These are phyloP conservation scores for Articulospora tetracladia DNA, from an alignment of 495 filamentous ascomycete genomes.

Conservation along the genomic window DNA sequence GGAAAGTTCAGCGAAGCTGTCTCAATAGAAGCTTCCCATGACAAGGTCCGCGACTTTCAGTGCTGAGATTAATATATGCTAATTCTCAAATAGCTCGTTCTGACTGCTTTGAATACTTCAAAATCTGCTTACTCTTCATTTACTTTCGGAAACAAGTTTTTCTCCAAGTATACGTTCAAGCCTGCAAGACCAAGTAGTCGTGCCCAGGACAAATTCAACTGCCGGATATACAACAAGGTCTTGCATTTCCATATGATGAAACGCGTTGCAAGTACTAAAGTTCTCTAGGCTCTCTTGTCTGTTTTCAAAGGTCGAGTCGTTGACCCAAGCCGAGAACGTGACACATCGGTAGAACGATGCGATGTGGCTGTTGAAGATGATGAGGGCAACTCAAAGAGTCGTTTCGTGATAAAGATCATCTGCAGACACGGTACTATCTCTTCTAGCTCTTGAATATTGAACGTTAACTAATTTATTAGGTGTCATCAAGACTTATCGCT, in stretches of 20 bases:
- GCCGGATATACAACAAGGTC: slow-evolving; percentile 70
- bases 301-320: slow-evolving; percentile 63
- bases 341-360: slow-evolving; percentile 79
- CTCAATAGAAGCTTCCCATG: slow-evolving; percentile 74
- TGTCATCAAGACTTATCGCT: slow-evolving; percentile 85
- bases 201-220: slow-evolving; percentile 59
- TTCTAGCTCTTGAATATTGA: neutral
- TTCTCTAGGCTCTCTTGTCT: slow-evolving; percentile 60
- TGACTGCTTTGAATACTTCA: slow-evolving; percentile 85
- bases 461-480: slow-evolving; percentile 39
- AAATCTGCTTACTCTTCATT: slow-evolving; percentile 91
- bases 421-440: slow-evolving; percentile 62
- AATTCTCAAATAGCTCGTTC: slow-evolving; percentile 52
- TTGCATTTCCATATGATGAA: too few relatives aligned
- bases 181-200: slow-evolving; percentile 27
- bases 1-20: slow-evolving; percentile 91
- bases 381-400: slow-evolving; percentile 65
- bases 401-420: slow-evolving; percentile 75
- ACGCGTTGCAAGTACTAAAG: neutral
- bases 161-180: slow-evolving; percentile 68
- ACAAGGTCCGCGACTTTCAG: slow-evolving; percentile 50
- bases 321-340: slow-evolving; percentile 56
- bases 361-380: slow-evolving; percentile 80
- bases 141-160: slow-evolving; percentile 68
- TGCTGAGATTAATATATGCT: slow-evolving; percentile 4